Base-by-base conservation (phyloP, 805 yeast species). In the Myxozyma kluyveri region DNA sequence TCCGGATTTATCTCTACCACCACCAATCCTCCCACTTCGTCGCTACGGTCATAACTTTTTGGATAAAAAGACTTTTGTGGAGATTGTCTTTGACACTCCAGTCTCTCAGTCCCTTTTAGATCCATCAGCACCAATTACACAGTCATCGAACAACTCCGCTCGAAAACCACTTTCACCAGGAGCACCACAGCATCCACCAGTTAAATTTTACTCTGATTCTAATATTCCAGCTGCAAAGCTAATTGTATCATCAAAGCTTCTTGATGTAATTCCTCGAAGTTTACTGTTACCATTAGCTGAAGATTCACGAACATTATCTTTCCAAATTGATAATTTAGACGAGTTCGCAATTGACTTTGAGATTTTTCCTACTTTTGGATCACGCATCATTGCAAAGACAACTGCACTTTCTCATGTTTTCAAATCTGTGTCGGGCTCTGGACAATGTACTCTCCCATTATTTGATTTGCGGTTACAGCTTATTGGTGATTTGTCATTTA, bases 11-110 rank as follows among this genome's bases (percentile, higher is more conserved):
- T 81, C 89, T 21, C 74, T 93, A 52, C 99, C 99, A 0, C 99
- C 99, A 1, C 99, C 99, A 2, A 88, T 93, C 48, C 81, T 93
- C 45, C 99, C 99, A 0, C 72, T 93, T 48, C 77, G 96, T 63
- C 80, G 95, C 62, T 93, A 93, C 66, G 99, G 99, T 14, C 99
- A 93, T 69, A 93, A 88, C 67, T 93, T 89, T 72, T 71, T 93
- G 63, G 98, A 93, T 65, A 87, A 86, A 66, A 88, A 88, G 67
- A 88, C 88, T 3, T 81, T 89, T 56, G 76, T 93, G 27, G 96
- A 90, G 65, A 71, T 93, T 39, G 76, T 79, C 1, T 83, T 89
- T 62, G 81, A 82, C 60, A 47, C 77, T 51, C 72, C 74, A 6
- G 65, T 37, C 70, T 74, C 32, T 73, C 72, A 10, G 45, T 24